These are phyloP conservation scores for Cercospora janseana DNA, from an alignment of 2,329 filamentous ascomycete genomes.

Conservation along the genomic window DNA sequence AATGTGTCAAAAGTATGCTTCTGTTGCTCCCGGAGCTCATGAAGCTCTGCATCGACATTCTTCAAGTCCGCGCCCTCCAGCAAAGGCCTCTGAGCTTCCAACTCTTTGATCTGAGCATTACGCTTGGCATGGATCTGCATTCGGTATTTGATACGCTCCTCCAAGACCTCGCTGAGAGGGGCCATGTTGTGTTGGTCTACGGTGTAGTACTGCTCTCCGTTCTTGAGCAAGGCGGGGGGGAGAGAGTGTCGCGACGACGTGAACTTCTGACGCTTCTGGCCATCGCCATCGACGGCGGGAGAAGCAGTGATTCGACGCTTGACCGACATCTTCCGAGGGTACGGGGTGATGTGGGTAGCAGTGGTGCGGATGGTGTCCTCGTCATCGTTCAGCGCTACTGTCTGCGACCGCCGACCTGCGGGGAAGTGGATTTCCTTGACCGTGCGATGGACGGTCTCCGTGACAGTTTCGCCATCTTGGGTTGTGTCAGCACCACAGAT, in stretches of 20 bases:
- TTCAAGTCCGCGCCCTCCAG: constrained; percentile 25
- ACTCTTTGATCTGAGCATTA: constrained; percentile 12
- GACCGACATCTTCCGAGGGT: constrained; percentile 31
- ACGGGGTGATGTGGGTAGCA: constrained; percentile 37
- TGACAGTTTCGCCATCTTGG: constrained; percentile 21
- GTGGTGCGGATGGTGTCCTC: constrained; percentile 26
- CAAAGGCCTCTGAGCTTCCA: constrained; percentile 13
- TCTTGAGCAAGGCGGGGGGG: constrained; percentile 30
- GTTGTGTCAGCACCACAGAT: constrained; percentile 17
- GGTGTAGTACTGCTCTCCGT: constrained; percentile 22
- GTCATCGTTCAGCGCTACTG: constrained; percentile 19
- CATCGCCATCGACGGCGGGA: constrained; percentile 20
- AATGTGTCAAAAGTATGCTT: constrained; percentile 8
- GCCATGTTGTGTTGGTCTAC: constrained; percentile 34
- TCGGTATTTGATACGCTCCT: constrained; percentile 39
- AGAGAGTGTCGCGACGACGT: constrained; percentile 36
- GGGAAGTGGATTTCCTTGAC: constrained; percentile 35
- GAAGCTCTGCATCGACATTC: constrained; percentile 23
- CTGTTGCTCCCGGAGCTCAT: constrained; percentile 31
- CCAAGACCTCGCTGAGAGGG: constrained; percentile 34
- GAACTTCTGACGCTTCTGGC: constrained; percentile 26
- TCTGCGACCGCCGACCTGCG: constrained; percentile 22
- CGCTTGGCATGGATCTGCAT: constrained; percentile 42
- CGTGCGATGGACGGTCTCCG: constrained; percentile 16
- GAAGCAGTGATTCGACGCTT: constrained; percentile 37